Evolutionary conservation across 1,139 yeast species (phyloP).

Genomic region (Saccharomyces hybrid): DNA sequence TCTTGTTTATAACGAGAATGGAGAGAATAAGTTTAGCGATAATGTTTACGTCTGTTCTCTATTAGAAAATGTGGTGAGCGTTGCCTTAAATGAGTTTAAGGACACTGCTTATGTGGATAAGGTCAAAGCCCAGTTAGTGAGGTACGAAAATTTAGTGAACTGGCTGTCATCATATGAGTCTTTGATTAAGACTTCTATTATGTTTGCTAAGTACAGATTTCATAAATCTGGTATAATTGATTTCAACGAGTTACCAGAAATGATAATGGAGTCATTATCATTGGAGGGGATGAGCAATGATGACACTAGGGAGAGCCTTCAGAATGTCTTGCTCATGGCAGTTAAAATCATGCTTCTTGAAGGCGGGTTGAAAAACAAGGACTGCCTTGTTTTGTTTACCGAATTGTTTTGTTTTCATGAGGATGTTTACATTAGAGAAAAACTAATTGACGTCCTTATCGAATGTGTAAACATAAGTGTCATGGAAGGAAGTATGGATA

Average conservation of each 20-base stretch:
- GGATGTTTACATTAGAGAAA: slow-evolving; percentile 44
- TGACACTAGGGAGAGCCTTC: slow-evolving; percentile 34
- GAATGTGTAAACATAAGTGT: slow-evolving; percentile 37
- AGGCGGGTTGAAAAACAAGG: slow-evolving; percentile 67
- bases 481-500: neutral
- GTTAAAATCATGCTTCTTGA: slow-evolving; percentile 59
- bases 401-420: slow-evolving; percentile 50
- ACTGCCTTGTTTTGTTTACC: slow-evolving; percentile 55
- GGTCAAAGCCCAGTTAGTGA: slow-evolving; percentile 53
- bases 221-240: slow-evolving; percentile 46
- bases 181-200: slow-evolving; percentile 47
- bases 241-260: neutral
- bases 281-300: neutral
- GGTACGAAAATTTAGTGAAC: slow-evolving; percentile 73
- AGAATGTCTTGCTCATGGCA: slow-evolving; percentile 58
- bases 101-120: slow-evolving; percentile 35
- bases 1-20: slow-evolving; percentile 77
- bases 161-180: slow-evolving; percentile 77
- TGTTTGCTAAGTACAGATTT: slow-evolving; percentile 48
- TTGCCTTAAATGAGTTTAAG: slow-evolving; percentile 34
- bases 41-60: slow-evolving; percentile 56
- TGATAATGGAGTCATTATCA: neutral
- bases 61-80: slow-evolving; percentile 47
- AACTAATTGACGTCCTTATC: slow-evolving; percentile 42
- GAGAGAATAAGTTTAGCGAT: slow-evolving; percentile 74